Base-by-base conservation (phyloP, 2,329 filamentous ascomycete genomes). In the Aspergillus costaricaensis region DNA sequence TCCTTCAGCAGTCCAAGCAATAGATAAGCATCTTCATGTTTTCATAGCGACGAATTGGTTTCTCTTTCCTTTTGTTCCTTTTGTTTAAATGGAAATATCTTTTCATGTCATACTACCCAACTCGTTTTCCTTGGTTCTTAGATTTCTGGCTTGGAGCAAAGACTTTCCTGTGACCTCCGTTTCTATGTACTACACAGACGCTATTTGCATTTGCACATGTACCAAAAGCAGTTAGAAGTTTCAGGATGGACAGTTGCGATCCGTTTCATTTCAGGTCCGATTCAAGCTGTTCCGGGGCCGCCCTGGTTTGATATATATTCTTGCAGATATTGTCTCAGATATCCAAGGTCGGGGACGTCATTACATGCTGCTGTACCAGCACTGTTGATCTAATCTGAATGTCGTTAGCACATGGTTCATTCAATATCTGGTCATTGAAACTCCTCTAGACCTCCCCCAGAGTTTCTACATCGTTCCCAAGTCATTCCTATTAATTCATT, bases 1-100 rank as follows among this genome's bases (percentile, higher is more conserved):
- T 77, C 51, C 63, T 77, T 23, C 71, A 70, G 59, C 57, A 61
- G 19, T 60, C 71, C 30, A 72, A 73, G 60, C 68, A 73, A 61
- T 63, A 63, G 61, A 63, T 58, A 53, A 53, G 58, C 48, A 67
- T 67, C 55, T 65, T 48, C 57, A 66, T 67, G 60, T 58, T 69
- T 70, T 59, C 60, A 65, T 70, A 72, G 71, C 65, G 66, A 68
- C 64, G 58, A 62, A 39, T 66, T 64, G 55, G 49, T 58, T 65
- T 36, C 57, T 48, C 64, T 60, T 57, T 38, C 58, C 57, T 48
- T 43, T 50, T 64, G 52, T 62, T 65, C 51, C 10, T 65, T 61
- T 59, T 36, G 54, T 62, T 44, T 64, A 55, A 58, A 55, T 64
- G 62, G 62, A 63, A 66, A 65, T 61, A 54, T 53, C 27, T 30